Percentiles rank a stretch among this genome's conserved stretches.
Evolutionary conservation across 2,329 filamentous ascomycete genomes (phyloP).

Genomic region (Talaromyces sp.): DNA sequence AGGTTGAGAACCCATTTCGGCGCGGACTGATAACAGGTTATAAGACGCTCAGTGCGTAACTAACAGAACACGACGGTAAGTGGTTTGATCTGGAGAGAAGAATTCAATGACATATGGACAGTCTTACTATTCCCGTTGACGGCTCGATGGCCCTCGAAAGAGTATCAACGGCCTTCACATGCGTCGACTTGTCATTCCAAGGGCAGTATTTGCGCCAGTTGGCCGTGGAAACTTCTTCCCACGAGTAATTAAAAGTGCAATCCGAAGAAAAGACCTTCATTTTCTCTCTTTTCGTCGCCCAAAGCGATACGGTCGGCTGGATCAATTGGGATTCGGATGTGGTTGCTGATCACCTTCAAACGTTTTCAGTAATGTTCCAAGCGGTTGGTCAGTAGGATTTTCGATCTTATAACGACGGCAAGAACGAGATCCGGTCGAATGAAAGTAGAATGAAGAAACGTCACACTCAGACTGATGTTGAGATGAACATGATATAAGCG

Average conservation of each 20-base stretch:
- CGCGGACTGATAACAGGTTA: constrained; percentile 48
- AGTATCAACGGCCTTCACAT: constrained; percentile 94
- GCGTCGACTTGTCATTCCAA: constrained; percentile 98
- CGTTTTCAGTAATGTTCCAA: no score
- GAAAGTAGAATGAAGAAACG: not conserved
- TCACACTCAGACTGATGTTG: not conserved
- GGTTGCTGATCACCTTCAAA: not conserved
- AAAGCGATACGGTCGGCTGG: not conserved
- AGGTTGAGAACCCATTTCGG: constrained; percentile 64
- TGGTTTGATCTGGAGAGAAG: not conserved
- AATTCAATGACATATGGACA: constrained; percentile 12
- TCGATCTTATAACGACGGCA: not conserved
- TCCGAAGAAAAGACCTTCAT: constrained; percentile 97
- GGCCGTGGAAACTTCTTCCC: constrained; percentile 94
- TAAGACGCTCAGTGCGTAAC: constrained; percentile 68
- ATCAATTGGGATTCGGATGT: not conserved
- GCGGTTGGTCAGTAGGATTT: not conserved
- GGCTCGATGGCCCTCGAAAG: constrained; percentile 67
- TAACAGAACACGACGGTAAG: constrained; percentile 27
- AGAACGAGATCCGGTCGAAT: not conserved
- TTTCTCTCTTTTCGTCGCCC: constrained; percentile 5
- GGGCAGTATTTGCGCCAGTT: constrained; percentile 99
- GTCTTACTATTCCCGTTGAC: constrained; percentile 62
- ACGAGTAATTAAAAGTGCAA: constrained; percentile 94
- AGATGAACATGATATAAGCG: not conserved